Conservation (phyloP, 768 basidiomycete genomes). For the Candolleomyces efflorescens region DNA sequence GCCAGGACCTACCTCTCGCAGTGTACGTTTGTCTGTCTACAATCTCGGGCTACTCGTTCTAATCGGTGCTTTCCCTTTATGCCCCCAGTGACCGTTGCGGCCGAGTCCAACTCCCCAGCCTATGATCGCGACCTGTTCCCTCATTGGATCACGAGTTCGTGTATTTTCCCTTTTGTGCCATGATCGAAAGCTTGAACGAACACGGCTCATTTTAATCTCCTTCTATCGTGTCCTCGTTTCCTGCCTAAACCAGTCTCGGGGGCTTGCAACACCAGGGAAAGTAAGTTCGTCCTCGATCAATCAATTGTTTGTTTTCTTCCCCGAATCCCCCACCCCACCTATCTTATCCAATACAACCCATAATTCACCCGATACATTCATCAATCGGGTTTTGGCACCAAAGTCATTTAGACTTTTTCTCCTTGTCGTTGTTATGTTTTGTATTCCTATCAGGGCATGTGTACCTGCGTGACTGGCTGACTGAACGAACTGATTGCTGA, state of each 20-base stretch:
- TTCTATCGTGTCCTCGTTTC: neutral
- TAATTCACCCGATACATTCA: too few species aligned
- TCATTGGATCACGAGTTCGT: constrained; percentile 45
- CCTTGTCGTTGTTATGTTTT: too few species aligned
- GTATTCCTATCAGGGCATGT: too few species aligned
- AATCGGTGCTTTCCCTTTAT: neutral
- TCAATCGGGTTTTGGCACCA: too few species aligned
- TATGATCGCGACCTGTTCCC: constrained; percentile 38
- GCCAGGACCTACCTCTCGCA: constrained; percentile 30
- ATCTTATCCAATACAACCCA: too few species aligned
- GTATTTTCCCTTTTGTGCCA: neutral
- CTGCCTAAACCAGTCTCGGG: constrained; percentile 35
- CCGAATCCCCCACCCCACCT: neutral
- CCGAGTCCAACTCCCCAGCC: constrained; percentile 28
- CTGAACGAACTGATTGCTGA: too few species aligned
- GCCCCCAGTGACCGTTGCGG: constrained; percentile 28
- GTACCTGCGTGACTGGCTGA: too few species aligned
- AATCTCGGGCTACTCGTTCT: neutral
- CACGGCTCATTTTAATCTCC: neutral
- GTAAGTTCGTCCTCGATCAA: constrained; percentile 23
- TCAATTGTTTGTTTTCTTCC: neutral
- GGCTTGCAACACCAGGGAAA: constrained; percentile 48
- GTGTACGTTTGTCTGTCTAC: constrained; percentile 20
- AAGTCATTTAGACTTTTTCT: too few species aligned
- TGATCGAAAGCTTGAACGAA: too few species aligned